A percentile compares a stretch with the other conserved stretches of the same genome.
These are phyloP conservation scores for Vigna mungo DNA, from an alignment of 306 rosid genomes.

Conservation along the genomic window DNA sequence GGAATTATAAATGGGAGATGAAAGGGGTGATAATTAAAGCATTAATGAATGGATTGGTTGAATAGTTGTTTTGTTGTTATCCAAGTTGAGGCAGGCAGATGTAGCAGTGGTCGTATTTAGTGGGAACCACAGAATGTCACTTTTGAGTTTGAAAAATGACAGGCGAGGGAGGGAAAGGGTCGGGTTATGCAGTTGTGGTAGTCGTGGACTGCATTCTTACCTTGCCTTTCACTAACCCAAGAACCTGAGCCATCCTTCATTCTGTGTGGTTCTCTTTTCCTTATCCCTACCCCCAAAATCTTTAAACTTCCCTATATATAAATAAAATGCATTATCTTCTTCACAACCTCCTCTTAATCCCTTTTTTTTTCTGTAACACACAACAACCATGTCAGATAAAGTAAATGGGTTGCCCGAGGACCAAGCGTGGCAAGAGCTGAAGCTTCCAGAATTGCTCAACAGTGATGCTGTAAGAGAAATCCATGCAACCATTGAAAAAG, in stretches of 20 bases:
- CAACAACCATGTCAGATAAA: constrained; percentile 68
- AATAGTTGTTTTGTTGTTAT: not conserved
- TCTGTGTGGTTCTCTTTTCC: constrained; percentile 99
- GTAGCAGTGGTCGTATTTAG: constrained; percentile 42
- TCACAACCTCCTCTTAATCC: constrained; percentile 45
- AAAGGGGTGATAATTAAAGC: too few relatives aligned
- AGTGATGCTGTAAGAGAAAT: constrained; percentile 65
- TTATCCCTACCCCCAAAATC: constrained; percentile 61
- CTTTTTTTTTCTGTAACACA: constrained; percentile 33
- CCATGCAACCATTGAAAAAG: constrained; percentile 75
- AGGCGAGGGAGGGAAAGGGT: constrained; percentile 37
- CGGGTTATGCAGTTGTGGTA: constrained; percentile 56
- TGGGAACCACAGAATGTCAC: constrained; percentile 59
- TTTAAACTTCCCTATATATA: constrained; percentile 41
- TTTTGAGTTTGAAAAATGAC: constrained; percentile 45
- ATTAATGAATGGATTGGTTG: not conserved
- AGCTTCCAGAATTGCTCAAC: constrained; percentile 72
- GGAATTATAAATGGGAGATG: too few relatives aligned
- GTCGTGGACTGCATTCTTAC: constrained; percentile 77
- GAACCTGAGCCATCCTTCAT: constrained; percentile 55
- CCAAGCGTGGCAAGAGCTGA: constrained; percentile 71
- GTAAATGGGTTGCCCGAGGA: constrained; percentile 60
- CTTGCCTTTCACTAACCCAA: constrained; percentile 61
- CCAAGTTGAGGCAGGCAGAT: constrained; percentile 57
- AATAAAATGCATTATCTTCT: constrained; percentile 65